These are phyloP conservation scores for Neurospora cerealis DNA, from an alignment of 495 filamentous ascomycete genomes.

Conservation along the genomic window DNA sequence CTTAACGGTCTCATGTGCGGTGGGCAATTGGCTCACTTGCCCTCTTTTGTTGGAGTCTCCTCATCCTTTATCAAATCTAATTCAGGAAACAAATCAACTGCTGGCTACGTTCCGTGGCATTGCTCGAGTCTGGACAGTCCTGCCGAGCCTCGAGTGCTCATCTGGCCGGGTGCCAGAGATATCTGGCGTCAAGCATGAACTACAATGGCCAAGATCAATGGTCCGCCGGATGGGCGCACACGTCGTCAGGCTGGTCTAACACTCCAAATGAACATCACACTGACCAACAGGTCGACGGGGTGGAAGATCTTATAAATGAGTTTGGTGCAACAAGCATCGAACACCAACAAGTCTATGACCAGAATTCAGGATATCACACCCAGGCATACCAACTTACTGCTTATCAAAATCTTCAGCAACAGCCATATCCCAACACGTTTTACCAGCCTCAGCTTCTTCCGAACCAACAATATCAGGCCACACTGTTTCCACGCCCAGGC, in stretches of 20 bases:
- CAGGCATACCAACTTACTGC: background rate
- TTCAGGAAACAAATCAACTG: background rate
- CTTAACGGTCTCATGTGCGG: background rate
- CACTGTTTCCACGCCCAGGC: background rate
- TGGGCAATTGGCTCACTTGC: background rate
- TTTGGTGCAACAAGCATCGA: slow-evolving; percentile 2
- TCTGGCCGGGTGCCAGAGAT: background rate
- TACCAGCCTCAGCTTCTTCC: background rate
- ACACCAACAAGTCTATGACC: background rate
- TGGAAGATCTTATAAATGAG: background rate
- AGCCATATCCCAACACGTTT: background rate
- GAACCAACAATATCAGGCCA: background rate
- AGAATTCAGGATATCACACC: background rate
- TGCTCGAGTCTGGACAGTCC: background rate
- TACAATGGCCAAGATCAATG: background rate
- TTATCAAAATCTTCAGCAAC: background rate
- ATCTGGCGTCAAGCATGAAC: background rate
- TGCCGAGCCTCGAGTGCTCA: background rate
- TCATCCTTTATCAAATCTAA: background rate
- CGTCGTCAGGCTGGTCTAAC: background rate
- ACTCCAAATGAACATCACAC: background rate
- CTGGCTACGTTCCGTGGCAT: background rate
- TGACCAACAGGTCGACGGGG: background rate
- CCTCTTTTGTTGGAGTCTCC: background rate
- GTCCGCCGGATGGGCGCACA: background rate